These are phyloP conservation scores for Lathyrus aphaca DNA, from an alignment of 306 rosid species.

Conservation along the genomic window DNA sequence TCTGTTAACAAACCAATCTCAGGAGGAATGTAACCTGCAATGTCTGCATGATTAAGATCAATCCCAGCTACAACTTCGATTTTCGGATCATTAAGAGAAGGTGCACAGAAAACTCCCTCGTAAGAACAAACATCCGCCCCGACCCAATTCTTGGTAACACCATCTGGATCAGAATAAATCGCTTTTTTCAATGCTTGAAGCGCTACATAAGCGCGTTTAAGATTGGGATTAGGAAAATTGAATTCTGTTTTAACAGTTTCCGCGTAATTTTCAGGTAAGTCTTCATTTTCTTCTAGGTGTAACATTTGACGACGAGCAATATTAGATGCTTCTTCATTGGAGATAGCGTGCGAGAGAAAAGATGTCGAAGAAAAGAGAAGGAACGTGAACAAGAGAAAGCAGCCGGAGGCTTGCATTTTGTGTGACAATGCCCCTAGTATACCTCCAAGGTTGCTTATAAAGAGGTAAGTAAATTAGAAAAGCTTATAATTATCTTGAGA, in stretches of 20 bases:
- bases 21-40: constrained; percentile 69
- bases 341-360: constrained; percentile 43
- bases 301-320: constrained; percentile 68
- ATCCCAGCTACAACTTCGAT: constrained; percentile 72
- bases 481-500: constrained; percentile 38
- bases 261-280: constrained; percentile 49
- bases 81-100: constrained; percentile 51
- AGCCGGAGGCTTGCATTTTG: constrained; percentile 45
- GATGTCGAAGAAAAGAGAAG: constrained; percentile 29
- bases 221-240: constrained; percentile 44
- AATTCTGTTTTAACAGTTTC: constrained; percentile 23
- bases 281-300: constrained; percentile 39
- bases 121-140: constrained; percentile 75
- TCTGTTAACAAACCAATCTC: constrained; percentile 72
- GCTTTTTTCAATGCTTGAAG: constrained; percentile 70
- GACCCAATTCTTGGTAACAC: constrained; percentile 64
- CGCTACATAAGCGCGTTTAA: constrained; percentile 65
- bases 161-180: constrained; percentile 70
- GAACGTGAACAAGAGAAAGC: constrained; percentile 32
- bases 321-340: constrained; percentile 49
- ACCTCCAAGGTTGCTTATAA: constrained; percentile 43
- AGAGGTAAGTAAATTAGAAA: neutral
- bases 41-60: constrained; percentile 79
- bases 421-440: constrained; percentile 20
- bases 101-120: constrained; percentile 64